Conservation (phyloP, 1,139 yeast species). For the Wickerhamomyces sp. region DNA sequence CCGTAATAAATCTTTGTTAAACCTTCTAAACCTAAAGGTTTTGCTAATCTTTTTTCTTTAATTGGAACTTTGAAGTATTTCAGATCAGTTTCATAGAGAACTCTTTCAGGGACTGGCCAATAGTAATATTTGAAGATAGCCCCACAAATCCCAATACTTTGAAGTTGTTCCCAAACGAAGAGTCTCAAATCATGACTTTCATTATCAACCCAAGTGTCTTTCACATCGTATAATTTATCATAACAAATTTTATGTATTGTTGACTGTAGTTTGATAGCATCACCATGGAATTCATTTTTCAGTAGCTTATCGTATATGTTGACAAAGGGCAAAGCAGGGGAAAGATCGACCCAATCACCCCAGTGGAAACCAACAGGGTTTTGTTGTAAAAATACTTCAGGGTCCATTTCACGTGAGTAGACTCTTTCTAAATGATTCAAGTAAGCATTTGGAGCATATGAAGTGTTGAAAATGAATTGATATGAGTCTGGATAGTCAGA, state of each 20-base stretch:
- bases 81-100: conserved; percentile 23
- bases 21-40: conserved; percentile 19
- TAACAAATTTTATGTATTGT: conserved; percentile 19
- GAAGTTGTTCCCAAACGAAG: conserved; percentile 22
- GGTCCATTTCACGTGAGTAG: conserved; percentile 13
- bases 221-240: conserved; percentile 19
- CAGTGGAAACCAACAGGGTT: conserved; percentile 23
- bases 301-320: conserved; percentile 16
- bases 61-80: conserved; percentile 24
- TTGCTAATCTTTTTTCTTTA: conserved; percentile 12
- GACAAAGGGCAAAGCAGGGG: conserved; percentile 23
- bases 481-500: conserved; percentile 1
- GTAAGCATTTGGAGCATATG: conserved; percentile 16
- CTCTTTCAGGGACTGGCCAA: conserved; percentile 22
- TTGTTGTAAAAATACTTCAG: conserved; percentile 10
- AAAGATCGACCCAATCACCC: conserved; percentile 27
- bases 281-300: conserved; percentile 9
- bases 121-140: conserved; percentile 24
- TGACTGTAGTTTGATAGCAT: conserved; percentile 12
- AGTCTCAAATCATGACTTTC: conserved; percentile 12
- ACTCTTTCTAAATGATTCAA: conserved; percentile 9
- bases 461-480: conserved; percentile 11
- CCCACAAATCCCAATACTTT: conserved; percentile 24
- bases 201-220: conserved; percentile 24
- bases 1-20: conserved; percentile 13